Base-by-base conservation (phyloP, 331 rosid genomes). In the Acacia concinna region DNA sequence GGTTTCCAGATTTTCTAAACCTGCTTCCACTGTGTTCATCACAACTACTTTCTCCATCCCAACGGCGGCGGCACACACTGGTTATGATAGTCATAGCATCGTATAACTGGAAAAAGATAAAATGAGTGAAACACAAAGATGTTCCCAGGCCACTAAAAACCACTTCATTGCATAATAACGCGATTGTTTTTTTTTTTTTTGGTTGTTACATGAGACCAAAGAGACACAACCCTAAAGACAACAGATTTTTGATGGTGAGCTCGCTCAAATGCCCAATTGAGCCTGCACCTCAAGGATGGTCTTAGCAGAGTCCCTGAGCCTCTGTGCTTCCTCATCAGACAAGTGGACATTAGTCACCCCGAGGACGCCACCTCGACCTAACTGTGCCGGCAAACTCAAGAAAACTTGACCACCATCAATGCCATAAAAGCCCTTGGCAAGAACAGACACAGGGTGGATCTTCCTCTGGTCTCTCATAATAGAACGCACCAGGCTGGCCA, bases 381-480 rank as follows among this genome's bases (percentile, higher is more conserved):
- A 90, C 71, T 84, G 95, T 0, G 97, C 89, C 0, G 98, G 98
- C 88, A 94, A 76, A 86, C 97, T 94, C 68, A 94, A 83, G 74
- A 92, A 94, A 76, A 94, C 87, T 8, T 90, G 92, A 0, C 93
- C 98, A 0, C 86, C 93, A 0, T 90, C 86, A 27, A 94, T 82
- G 40, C 80, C 97, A 1, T 94, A 82, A 62, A 92, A 78, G 13
- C 98, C 98, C 67, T 84, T 92, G 1, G 97, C 91, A 1, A 94
- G 87, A 59, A 92, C 97, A 3, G 97, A 86, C 8, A 94, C 89
- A 0, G 98, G 97, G 74, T 94, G 98, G 54, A 94, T 90, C 83
- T 79, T 92, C 85, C 97, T 85, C 76, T 94, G 97, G 84, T 92
- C 87, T 66, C 98, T 84, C 0, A 95, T 72, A 21, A 95, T 71